These are phyloP conservation scores for Fusarium pininemorale DNA, from an alignment of 2,329 filamentous ascomycete species.

Conservation along the genomic window DNA sequence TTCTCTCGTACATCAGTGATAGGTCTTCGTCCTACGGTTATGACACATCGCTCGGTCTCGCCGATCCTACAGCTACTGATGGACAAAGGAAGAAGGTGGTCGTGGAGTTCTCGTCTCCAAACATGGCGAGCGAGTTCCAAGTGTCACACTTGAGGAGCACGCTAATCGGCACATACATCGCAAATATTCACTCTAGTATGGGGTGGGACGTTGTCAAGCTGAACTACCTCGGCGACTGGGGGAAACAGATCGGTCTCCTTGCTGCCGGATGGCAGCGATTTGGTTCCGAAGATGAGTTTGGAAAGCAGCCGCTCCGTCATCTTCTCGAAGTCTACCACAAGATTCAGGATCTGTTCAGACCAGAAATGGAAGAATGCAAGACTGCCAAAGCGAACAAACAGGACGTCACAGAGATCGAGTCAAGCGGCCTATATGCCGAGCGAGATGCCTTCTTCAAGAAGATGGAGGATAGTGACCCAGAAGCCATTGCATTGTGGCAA, in stretches of 20 bases:
- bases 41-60: conserved; percentile 28
- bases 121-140: conserved; percentile 78
- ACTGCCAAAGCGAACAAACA: conserved; percentile 54
- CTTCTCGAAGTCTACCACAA: conserved; percentile 74
- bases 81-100: conserved; percentile 55
- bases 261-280: conserved; percentile 73
- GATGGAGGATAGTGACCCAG: conserved; percentile 66
- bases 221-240: conserved; percentile 81
- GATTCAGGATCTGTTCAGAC: conserved; percentile 69
- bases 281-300: conserved; percentile 70
- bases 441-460: conserved; percentile 66
- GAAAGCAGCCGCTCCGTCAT: conserved; percentile 73
- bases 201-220: conserved; percentile 75
- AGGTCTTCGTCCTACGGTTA: conserved; percentile 31
- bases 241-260: conserved; percentile 72
- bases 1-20: conserved; percentile 36
- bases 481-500: conserved; percentile 62
- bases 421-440: conserved; percentile 53
- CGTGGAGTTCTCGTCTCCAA: conserved; percentile 79
- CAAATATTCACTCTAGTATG: conserved; percentile 70
- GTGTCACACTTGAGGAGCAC: conserved; percentile 75
- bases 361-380: conserved; percentile 68
- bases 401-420: conserved; percentile 50
- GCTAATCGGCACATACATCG: conserved; percentile 73
- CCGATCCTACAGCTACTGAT: conserved; percentile 10